A percentile compares a stretch with the other conserved stretches of the same genome.
Conservation (phyloP, 768 basidiomycete species). For the Kockovaella imperatae region DNA sequence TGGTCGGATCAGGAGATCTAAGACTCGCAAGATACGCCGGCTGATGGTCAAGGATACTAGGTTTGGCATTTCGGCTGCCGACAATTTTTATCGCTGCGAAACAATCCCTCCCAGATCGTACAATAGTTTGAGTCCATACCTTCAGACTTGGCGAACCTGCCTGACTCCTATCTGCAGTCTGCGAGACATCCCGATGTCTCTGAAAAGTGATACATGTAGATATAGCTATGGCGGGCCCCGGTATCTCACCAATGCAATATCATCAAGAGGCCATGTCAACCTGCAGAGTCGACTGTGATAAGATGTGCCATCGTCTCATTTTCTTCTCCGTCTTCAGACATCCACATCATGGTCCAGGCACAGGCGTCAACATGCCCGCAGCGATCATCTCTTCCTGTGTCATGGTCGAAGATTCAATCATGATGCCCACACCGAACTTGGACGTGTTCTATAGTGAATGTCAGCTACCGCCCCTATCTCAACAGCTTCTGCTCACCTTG, state of each 20-base stretch:
- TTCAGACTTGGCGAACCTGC: too few species aligned
- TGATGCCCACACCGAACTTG: slow-evolving; percentile 93
- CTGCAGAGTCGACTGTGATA: neutral
- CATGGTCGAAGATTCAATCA: slow-evolving; percentile 64
- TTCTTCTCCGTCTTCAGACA: neutral
- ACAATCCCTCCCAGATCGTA: too few species aligned
- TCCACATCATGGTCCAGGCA: slow-evolving; percentile 7
- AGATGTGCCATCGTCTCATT: slow-evolving; percentile 6
- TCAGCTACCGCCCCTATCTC: slow-evolving; percentile 4
- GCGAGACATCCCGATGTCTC: too few species aligned
- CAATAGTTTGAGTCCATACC: too few species aligned
- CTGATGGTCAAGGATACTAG: neutral
- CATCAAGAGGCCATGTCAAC: too few species aligned
- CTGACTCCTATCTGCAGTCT: too few species aligned
- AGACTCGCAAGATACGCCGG: too few species aligned
- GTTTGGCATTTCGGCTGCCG: too few species aligned
- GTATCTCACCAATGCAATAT: neutral
- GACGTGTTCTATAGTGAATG: slow-evolving; percentile 62
- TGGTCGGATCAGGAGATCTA: too few species aligned
- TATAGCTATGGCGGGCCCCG: slow-evolving; percentile 3
- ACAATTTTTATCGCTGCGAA: too few species aligned
- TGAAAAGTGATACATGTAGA: slow-evolving; percentile 22
- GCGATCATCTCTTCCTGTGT: slow-evolving; percentile 41
- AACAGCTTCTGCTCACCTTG: slow-evolving; percentile 56
- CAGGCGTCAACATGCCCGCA: slow-evolving; percentile 37